Evolutionary conservation across 345 rosid genomes (phyloP).

Genomic region (Sisymbrium irio): DNA sequence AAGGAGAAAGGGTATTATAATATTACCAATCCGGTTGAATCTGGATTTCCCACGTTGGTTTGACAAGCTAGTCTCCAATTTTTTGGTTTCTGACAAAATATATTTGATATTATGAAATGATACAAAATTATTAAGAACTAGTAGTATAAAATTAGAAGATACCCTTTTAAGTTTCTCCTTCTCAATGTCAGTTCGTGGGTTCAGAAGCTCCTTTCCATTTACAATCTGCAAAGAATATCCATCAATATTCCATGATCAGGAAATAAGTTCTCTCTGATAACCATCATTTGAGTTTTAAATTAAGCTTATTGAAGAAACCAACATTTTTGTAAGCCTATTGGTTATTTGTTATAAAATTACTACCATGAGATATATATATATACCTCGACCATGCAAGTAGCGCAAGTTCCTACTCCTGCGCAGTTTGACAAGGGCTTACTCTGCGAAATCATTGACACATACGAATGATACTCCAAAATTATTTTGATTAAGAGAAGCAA

Average conservation of each 20-base stretch:
- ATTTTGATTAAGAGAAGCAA: neutral
- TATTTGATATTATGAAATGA: neutral
- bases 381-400: constrained; percentile 90
- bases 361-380: neutral
- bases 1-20: neutral
- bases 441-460: constrained; percentile 39
- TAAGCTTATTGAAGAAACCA: neutral
- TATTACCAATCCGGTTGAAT: constrained; percentile 71
- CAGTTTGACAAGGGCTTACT: constrained; percentile 66
- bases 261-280: neutral
- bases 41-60: constrained; percentile 70
- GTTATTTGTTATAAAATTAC: neutral
- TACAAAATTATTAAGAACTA: neutral
- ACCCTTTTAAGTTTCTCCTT: constrained; percentile 76
- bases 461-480: neutral
- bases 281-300: neutral
- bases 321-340: neutral
- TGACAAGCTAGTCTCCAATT: constrained; percentile 95
- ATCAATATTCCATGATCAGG: neutral
- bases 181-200: constrained; percentile 72
- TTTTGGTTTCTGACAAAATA: constrained; percentile 62
- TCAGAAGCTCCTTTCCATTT: constrained; percentile 77
- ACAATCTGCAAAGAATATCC: constrained; percentile 46
- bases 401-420: constrained; percentile 93
- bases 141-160: neutral